Evolutionary conservation across 2,329 filamentous ascomycete species (phyloP).

Genomic region (Xylariaceae sp.): DNA sequence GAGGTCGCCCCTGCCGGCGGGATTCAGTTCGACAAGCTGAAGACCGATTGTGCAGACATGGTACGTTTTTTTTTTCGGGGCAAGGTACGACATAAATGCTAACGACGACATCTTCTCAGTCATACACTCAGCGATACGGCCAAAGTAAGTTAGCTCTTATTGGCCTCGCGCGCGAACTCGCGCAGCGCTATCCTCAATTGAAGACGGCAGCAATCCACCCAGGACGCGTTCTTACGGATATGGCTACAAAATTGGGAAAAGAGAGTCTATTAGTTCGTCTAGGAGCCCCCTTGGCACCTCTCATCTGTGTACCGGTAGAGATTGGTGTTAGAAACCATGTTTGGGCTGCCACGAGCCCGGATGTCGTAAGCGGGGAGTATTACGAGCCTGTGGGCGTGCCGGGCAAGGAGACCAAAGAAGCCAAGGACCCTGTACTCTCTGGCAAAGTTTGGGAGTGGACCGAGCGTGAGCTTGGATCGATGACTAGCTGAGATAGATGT

Average conservation of each 20-base stretch:
- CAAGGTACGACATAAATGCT: neutral
- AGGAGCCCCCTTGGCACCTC: neutral
- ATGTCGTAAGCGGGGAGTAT: conserved; percentile 31
- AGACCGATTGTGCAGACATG: conserved; percentile 20
- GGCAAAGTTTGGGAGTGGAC: conserved; percentile 33
- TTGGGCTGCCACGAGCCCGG: conserved; percentile 37
- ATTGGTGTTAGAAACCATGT: conserved; percentile 39
- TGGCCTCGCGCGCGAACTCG: conserved; percentile 38
- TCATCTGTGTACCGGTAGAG: conserved; percentile 11
- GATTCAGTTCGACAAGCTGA: conserved; percentile 31
- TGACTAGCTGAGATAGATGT: no score
- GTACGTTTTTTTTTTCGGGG: conserved; percentile 21
- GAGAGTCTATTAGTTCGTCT: conserved; percentile 7
- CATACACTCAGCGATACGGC: conserved; percentile 36
- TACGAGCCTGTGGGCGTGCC: conserved; percentile 33
- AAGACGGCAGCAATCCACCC: conserved; percentile 18
- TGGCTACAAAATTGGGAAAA: conserved; percentile 7
- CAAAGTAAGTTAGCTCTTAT: conserved; percentile 47
- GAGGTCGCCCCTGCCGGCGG: conserved; percentile 24
- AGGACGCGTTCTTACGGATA: conserved; percentile 14
- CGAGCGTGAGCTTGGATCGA: conserved; percentile 16
- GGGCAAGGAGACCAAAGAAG: conserved; percentile 12
- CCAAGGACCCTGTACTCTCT: conserved; percentile 23
- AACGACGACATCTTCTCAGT: conserved; percentile 1
- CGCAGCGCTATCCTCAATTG: conserved; percentile 34